Percentiles rank a stretch among this genome's conserved stretches.
phyloP scores from a whole-genome alignment of 2,329 filamentous ascomycete genomes.

The Exophiala lecanii-corni region DNA sequence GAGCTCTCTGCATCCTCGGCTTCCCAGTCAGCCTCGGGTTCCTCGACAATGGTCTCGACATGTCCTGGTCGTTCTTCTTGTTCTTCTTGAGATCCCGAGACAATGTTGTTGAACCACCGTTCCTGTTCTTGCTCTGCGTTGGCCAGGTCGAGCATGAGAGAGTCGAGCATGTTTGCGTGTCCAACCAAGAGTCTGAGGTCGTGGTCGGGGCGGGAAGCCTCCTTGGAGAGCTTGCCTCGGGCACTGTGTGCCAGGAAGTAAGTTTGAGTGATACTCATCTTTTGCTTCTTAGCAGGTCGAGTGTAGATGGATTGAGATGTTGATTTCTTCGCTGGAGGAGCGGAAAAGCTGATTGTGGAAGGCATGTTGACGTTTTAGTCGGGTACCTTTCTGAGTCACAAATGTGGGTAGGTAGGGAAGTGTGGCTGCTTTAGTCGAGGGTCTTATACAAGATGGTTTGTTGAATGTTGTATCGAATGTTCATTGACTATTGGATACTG shows the following conservation, averaged over 20 bases:
- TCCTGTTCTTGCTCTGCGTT: constrained; percentile 95
- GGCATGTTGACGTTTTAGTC: constrained; percentile 24
- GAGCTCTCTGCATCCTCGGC: constrained; percentile 56
- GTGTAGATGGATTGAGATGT: constrained; percentile 25
- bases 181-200: constrained; percentile 92
- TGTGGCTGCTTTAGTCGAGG: constrained; percentile 7
- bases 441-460: not conserved
- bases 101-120: constrained; percentile 94
- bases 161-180: constrained; percentile 96
- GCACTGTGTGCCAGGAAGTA: constrained; percentile 98
- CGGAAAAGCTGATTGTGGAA: constrained; percentile 27
- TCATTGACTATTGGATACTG: constrained; percentile 3
- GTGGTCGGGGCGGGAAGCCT: constrained; percentile 87
- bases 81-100: constrained; percentile 69
- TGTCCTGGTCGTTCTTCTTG: constrained; percentile 70
- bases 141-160: constrained; percentile 84
- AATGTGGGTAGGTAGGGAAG: constrained; percentile 2
- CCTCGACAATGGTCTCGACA: constrained; percentile 70
- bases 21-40: constrained; percentile 66
- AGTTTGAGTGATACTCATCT: constrained; percentile 96
- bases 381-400: constrained; percentile 19
- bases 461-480: constrained; percentile 8
- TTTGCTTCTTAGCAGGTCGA: constrained; percentile 49
- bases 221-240: constrained; percentile 87
- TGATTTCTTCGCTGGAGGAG: constrained; percentile 19